These are phyloP conservation scores for Cladobotryum protrusum DNA, from an alignment of 2,329 filamentous ascomycete genomes.

Conservation along the genomic window DNA sequence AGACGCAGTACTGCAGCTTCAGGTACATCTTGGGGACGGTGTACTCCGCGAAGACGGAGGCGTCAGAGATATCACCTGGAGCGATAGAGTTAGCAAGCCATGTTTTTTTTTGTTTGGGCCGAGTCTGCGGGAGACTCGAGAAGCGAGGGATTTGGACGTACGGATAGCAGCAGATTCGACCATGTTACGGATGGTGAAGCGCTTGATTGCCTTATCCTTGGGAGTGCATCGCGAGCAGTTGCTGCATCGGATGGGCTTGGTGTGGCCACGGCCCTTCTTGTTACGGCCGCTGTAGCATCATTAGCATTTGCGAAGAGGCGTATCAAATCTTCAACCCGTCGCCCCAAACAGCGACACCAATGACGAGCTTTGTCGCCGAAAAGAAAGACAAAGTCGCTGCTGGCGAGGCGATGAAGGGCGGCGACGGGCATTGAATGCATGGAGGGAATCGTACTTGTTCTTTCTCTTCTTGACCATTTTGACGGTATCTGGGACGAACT, in stretches of 20 bases:
- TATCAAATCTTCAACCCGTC: background rate
- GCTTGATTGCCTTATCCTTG: constrained; percentile 99
- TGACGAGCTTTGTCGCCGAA: background rate
- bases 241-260: constrained; percentile 90
- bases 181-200: constrained; percentile 99
- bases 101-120: background rate
- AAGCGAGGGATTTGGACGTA: constrained; percentile 49
- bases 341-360: background rate
- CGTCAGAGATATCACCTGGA: constrained; percentile 98
- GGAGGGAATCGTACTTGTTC: constrained; percentile 50
- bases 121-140: background rate
- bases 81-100: constrained; percentile 2
- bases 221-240: constrained; percentile 79
- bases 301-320: constrained; percentile 14
- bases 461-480: constrained; percentile 70
- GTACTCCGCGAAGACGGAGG: constrained; percentile 98
- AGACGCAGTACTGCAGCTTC: constrained; percentile 99
- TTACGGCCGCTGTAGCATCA: constrained; percentile 72
- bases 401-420: background rate
- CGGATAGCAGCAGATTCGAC: constrained; percentile 99
- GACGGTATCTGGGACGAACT: constrained; percentile 44
- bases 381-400: background rate
- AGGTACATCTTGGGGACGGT: constrained; percentile 99
- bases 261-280: constrained; percentile 99
- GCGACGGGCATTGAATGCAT: constrained; percentile 3